Evolutionary conservation across 305 asterid genomes (phyloP), one percentile per base, ranked within the genome.

Genomic region (Vinca major): DNA sequence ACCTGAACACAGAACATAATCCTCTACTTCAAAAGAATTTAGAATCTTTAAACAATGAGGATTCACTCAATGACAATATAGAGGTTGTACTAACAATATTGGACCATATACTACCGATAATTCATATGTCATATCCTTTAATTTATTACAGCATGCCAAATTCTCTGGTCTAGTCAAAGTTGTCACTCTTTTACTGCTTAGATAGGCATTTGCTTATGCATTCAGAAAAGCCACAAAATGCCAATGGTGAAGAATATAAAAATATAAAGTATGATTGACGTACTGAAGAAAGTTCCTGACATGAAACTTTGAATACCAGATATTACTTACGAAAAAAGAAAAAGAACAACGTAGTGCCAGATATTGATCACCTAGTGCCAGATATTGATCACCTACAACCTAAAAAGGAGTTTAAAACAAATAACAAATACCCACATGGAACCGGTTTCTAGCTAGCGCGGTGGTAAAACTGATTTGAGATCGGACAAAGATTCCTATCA

Each of bases 1-100:
- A 85, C 86, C 99, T 91, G 83, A 82, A 79, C 44, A 70, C 77
- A 70, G 44, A 16, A 48, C 65, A 65, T 1, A 20, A 47, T 48
- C 57, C 66, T 62, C 51, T 71, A 60, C 21, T 36, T 60, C 64
- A 60, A 43, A 26, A 14, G 48, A 61, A 16, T 61, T 47, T 37
- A 6, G 65, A 21, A 4, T 16, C 11, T 37, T 61, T 39, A 19
- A 37, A 8, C 57, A 39, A 62, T 5, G 4, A 17, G 33, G 33
- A 26, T 26, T 26, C 33, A 26, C 33, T 26, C 33, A 26, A 26
- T 26, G 33, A 26, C 33, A 26, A 26, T 26, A 71, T 33, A 4
- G 63, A 33, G 37, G 3, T 9, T 1, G 7, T 33, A 5, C 63
- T 12, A 5, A 56, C 41, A 13, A 6, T 41, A 21, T 63, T 57